Evolutionary conservation across 2,329 filamentous ascomycete species (phyloP), one percentile per base, ranked within the genome.

Genomic region (Fusarium penzigii): DNA sequence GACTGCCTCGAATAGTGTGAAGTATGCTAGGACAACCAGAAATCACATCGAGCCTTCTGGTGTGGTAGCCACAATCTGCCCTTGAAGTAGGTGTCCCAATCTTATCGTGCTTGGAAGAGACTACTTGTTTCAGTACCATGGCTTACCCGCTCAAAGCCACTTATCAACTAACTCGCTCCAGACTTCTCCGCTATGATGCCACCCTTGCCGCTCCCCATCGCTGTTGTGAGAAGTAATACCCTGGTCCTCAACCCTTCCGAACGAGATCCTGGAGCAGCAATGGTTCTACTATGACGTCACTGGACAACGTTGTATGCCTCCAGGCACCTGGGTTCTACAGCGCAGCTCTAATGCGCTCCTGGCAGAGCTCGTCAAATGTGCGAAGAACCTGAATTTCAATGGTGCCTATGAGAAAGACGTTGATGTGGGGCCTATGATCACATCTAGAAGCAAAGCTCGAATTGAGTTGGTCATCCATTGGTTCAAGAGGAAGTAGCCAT

Each of bases 111-210:
- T n/a, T n/a, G 39, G 13, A 17, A 43, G 12, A 29, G 38, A 29
- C 40, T 29, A 17, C 9, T 49, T 43, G 14, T 43, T 13, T 13
- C 39, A n/a, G n/a, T n/a, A n/a, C n/a, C n/a, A n/a, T n/a, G n/a
- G n/a, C n/a, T n/a, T n/a, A n/a, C n/a, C n/a, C n/a, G n/a, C n/a
- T n/a, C n/a, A n/a, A n/a, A n/a, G n/a, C n/a, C n/a, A n/a, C n/a
- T n/a, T n/a, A n/a, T n/a, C n/a, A n/a, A n/a, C n/a, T n/a, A n/a
- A n/a, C n/a, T n/a, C n/a, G n/a, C 17, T 36, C 17, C 29, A 88
- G 84, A 91, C 76, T 92, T 92, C 75, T 88, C 88, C 34, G 88
- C 88, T 59, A 92, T 92, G 88, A 92, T 92, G 68, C 88, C 88
- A 2, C 78, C 92, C 17, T 92, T 88, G 88, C 89, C 82, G 53